A percentile compares a stretch with the other conserved stretches of the same genome.
phyloP scores from a whole-genome alignment of 345 rosid genomes.

The Brassica cretica region DNA sequence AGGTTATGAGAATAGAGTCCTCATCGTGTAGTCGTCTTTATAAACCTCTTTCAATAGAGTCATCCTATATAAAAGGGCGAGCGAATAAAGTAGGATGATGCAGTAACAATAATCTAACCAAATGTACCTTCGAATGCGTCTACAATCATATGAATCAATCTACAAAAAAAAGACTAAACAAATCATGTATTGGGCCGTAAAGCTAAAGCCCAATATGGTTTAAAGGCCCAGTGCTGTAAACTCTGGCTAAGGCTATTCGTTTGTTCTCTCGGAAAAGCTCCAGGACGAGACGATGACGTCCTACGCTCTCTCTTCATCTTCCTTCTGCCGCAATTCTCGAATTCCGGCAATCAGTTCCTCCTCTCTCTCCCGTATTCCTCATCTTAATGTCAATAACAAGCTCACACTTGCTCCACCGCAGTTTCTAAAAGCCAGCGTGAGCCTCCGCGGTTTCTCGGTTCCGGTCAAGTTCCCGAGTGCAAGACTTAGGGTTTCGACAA shows the following conservation, averaged over 20 bases:
- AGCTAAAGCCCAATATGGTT: constrained; percentile 2
- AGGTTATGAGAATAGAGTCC: not conserved
- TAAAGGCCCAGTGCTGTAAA: constrained; percentile 1
- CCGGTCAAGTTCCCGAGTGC: constrained; percentile 26
- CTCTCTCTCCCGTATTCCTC: not conserved
- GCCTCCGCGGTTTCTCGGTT: constrained; percentile 21
- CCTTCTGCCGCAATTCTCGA: constrained; percentile 16
- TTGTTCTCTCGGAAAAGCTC: not conserved
- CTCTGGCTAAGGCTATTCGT: not conserved
- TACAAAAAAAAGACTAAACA: not conserved
- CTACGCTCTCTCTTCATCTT: constrained; percentile 32
- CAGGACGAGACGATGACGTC: constrained; percentile 19
- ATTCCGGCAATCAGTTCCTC: constrained; percentile 2
- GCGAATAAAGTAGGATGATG: not conserved
- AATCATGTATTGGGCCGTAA: constrained; percentile 12
- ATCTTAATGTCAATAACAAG: not conserved
- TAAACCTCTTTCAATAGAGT: too few species aligned
- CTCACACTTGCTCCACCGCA: constrained; percentile 9
- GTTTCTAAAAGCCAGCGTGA: not conserved
- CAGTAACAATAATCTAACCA: not conserved
- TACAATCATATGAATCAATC: not conserved
- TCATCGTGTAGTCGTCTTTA: not conserved
- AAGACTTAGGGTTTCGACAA: constrained; percentile 38
- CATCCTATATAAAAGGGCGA: too few species aligned
- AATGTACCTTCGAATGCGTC: not conserved